phyloP scores from a whole-genome alignment of 257 asterid species.

The Voacanga thouarsii region DNA sequence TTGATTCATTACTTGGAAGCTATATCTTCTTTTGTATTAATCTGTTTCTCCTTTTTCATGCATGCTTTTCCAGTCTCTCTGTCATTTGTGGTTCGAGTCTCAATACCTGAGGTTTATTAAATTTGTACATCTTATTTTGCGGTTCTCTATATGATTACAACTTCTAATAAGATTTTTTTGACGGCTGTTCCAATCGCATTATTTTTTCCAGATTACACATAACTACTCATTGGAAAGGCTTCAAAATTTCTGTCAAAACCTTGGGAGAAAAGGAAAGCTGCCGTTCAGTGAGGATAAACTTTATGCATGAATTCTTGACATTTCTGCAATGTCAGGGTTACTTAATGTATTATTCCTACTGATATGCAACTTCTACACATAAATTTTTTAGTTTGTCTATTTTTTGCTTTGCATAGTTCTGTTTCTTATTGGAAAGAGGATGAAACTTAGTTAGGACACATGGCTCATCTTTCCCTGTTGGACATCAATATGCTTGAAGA shows the following conservation, averaged over 20 bases:
- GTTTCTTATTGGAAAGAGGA: slow-evolving; percentile 8
- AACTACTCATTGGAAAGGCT: slow-evolving; percentile 31
- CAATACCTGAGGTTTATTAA: not conserved
- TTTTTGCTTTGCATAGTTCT: slow-evolving; percentile 14
- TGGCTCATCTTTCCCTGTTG: not conserved
- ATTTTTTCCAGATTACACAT: slow-evolving; percentile 29
- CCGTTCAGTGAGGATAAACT: slow-evolving; percentile 40
- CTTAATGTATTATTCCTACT: slow-evolving; percentile 64
- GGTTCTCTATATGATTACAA: not conserved
- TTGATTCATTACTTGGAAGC: not conserved
- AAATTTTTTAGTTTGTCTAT: slow-evolving; percentile 16
- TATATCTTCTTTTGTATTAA: not conserved
- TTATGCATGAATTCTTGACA: slow-evolving; percentile 74
- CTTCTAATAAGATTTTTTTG: not conserved
- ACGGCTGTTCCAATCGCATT: slow-evolving; percentile 18
- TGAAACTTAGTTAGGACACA: not conserved
- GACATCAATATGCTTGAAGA: not conserved
- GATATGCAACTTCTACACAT: slow-evolving; percentile 9
- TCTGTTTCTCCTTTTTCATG: not conserved
- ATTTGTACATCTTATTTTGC: not conserved
- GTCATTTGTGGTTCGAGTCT: not conserved
- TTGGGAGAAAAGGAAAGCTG: slow-evolving; percentile 46
- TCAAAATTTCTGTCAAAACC: slow-evolving; percentile 30
- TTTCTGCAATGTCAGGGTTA: slow-evolving; percentile 79
- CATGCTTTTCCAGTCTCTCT: not conserved